Evolutionary conservation across 805 yeast species (phyloP), one percentile per base, ranked within the genome.

Genomic region (Diddensiella santjacobensis): DNA sequence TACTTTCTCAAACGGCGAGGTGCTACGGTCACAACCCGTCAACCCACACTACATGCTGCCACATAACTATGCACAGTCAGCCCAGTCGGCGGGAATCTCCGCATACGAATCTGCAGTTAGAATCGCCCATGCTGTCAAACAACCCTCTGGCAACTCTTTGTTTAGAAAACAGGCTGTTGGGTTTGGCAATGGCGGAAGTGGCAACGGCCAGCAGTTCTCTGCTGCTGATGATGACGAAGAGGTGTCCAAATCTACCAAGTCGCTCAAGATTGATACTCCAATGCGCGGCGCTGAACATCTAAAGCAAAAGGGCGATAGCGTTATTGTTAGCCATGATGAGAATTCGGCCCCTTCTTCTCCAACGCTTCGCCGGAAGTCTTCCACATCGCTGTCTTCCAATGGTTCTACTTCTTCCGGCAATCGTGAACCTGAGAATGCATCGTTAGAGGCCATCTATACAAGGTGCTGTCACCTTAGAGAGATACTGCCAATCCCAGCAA

Each of bases 391-490:
- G 8, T 13, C 18, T 10, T 13, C 18, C 10, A 35, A 35, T 15
- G 20, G 22, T 6, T 22, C 44, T 11, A 40, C 47, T 22, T 13
- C 46, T 4, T 8, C 11, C 11, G 31, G 31, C 8, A 39, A 31
- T 31, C 60, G 52, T 0, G 55, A 54, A 6, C 38, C 42, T 13
- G 39, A 48, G 15, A 40, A 45, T 30, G 61, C 72, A 8, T 71
- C 78, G 29, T 75, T 84, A 45, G 96, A 87, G 58, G 75, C 80
- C 40, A 73, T 91, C 60, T 90, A 90, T 66, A 87, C 96, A 1
- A 72, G 97, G 55, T 91, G 97, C 65, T 90, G 97, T 63, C 97
- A 90, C 65, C 70, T 90, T 50, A 73, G 97, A 47, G 97, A 90
- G 60, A 90, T 90, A 49, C 65, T 90, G 52, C 97, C 98, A 1